A percentile compares a stretch with the other conserved stretches of the same genome.
Evolutionary conservation across 192 early-diverging fungal genomes (phyloP).

Genomic region (Haplosporangium gracile): DNA sequence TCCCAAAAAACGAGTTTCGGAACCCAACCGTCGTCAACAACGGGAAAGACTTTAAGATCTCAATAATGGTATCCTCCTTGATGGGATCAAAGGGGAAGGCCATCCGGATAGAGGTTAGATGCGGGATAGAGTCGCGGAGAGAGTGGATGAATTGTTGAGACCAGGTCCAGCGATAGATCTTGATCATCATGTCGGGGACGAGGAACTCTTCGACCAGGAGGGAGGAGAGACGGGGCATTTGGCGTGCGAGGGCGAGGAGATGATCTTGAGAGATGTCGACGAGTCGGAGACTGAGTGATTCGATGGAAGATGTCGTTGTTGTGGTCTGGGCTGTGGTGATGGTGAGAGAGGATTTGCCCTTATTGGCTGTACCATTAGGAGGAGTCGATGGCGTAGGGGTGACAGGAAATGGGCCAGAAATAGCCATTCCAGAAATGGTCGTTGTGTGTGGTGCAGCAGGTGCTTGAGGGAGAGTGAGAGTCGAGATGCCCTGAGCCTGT

Average conservation of each 20-base stretch:
- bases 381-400: not conserved
- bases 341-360: not conserved
- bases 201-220: conserved; percentile 50
- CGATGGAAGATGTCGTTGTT: conserved; percentile 6
- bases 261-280: conserved; percentile 48
- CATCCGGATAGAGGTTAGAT: conserved; percentile 23
- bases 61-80: conserved; percentile 42
- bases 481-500: not conserved
- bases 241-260: conserved; percentile 16
- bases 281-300: conserved; percentile 30
- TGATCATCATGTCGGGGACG: conserved; percentile 53
- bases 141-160: conserved; percentile 29
- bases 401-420: conserved; percentile 11
- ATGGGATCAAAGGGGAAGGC: conserved; percentile 42
- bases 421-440: conserved; percentile 6
- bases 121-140: conserved; percentile 20
- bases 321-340: not conserved
- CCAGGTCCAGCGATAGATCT: conserved; percentile 52
- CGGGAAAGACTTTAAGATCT: conserved; percentile 43
- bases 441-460: not conserved
- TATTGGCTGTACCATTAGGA: not conserved
- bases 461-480: not conserved
- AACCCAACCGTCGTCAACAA: conserved; percentile 41
- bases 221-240: conserved; percentile 19
- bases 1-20: conserved; percentile 35